phyloP scores from a whole-genome alignment of 2,329 filamentous ascomycete genomes.

The Aphanocladium album region DNA sequence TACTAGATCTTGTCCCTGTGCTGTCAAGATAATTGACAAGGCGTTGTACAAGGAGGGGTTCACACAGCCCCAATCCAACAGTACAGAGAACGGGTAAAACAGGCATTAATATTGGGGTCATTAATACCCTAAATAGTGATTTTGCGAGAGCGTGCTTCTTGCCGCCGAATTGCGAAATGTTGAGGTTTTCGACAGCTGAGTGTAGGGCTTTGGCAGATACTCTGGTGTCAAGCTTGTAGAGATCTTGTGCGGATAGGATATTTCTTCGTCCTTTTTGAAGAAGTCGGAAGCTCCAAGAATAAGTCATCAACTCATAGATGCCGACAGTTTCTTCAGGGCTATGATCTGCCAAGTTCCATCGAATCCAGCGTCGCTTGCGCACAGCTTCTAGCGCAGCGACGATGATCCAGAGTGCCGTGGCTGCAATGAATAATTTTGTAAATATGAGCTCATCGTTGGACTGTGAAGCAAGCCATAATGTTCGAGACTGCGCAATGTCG shows the following conservation, averaged over 20 bases:
- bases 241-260: slow-evolving; percentile 22
- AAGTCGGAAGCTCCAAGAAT: slow-evolving; percentile 19
- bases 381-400: slow-evolving; percentile 32
- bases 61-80: slow-evolving; percentile 36
- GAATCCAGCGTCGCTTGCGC: slow-evolving; percentile 27
- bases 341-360: slow-evolving; percentile 31
- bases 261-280: slow-evolving; percentile 24
- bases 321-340: slow-evolving; percentile 34
- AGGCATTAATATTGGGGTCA: slow-evolving; percentile 24
- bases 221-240: slow-evolving; percentile 17
- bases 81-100: slow-evolving; percentile 28
- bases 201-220: slow-evolving; percentile 12
- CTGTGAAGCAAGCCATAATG: slow-evolving; percentile 26
- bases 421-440: slow-evolving; percentile 23
- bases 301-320: slow-evolving; percentile 22
- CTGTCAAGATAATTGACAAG: slow-evolving; percentile 28
- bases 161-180: slow-evolving; percentile 23
- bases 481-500: slow-evolving; percentile 20
- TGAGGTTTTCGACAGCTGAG: slow-evolving; percentile 16
- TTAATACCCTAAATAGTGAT: slow-evolving; percentile 19
- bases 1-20: slow-evolving; percentile 22
- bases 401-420: slow-evolving; percentile 27
- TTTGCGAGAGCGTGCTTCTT: slow-evolving; percentile 22
- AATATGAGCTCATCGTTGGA: background rate
- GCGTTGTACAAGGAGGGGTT: slow-evolving; percentile 38